phyloP scores from a whole-genome alignment of 1,284 basidiomycete species.

The Malassezia slooffiae region DNA sequence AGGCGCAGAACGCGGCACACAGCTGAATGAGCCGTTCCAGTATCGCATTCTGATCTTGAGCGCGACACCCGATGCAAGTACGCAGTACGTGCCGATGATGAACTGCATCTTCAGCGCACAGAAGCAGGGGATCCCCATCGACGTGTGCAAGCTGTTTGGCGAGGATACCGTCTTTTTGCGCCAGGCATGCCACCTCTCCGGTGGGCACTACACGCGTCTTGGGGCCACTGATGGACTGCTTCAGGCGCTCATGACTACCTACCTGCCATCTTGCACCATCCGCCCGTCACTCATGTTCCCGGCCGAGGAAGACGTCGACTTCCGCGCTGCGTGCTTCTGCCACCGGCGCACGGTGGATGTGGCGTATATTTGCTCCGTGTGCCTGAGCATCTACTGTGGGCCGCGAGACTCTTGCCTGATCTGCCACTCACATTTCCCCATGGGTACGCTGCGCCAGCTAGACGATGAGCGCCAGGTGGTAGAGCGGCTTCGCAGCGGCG shows the following conservation, averaged over 20 bases:
- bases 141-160: constrained; percentile 84
- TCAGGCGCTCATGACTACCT: constrained; percentile 29
- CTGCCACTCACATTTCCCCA: constrained; percentile 16
- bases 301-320: constrained; percentile 86
- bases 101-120: constrained; percentile 98
- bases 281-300: constrained; percentile 70
- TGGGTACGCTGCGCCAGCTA: constrained; percentile 10
- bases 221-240: constrained; percentile 56
- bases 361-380: constrained; percentile 72
- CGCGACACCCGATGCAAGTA: constrained; percentile 74
- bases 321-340: constrained; percentile 95
- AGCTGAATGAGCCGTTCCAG: constrained; percentile 18
- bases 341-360: constrained; percentile 93
- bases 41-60: constrained; percentile 74
- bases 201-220: constrained; percentile 79
- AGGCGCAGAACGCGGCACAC: neutral
- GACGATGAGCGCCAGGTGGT: constrained; percentile 10
- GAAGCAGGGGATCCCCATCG: constrained; percentile 87
- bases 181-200: constrained; percentile 88
- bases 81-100: constrained; percentile 93
- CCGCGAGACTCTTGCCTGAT: constrained; percentile 18
- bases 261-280: constrained; percentile 51
- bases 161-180: constrained; percentile 89
- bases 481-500: neutral
- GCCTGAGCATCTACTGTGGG: constrained; percentile 34